Percentiles rank a stretch among this genome's conserved stretches.
Evolutionary conservation across 2,329 filamentous ascomycete species (phyloP).

Genomic region (Aspergillus pseudoglaucus): DNA sequence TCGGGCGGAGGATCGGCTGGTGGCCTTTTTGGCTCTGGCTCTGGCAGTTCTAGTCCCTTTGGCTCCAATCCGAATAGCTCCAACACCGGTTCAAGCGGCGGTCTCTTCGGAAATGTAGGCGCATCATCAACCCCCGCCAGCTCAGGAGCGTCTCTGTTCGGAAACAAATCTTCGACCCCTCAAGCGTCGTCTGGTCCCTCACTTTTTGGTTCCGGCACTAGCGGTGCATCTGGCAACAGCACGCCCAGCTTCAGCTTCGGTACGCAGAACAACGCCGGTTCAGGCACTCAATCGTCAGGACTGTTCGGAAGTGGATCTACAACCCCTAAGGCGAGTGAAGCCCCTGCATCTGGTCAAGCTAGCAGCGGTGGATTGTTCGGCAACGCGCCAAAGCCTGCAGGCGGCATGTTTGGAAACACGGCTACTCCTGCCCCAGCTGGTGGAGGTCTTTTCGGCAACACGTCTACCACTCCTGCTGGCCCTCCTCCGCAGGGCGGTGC

Average conservation of each 20-base stretch:
- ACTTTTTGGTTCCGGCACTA: constrained; percentile 16
- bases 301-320: constrained; percentile 24
- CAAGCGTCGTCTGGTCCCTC: constrained; percentile 15
- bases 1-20: constrained; percentile 29
- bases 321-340: constrained; percentile 33
- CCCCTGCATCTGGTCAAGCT: constrained; percentile 25
- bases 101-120: constrained; percentile 39
- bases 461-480: constrained; percentile 47
- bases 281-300: constrained; percentile 15
- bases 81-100: constrained; percentile 21
- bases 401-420: constrained; percentile 28
- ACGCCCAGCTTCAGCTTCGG: constrained; percentile 31
- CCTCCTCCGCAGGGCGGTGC: constrained; percentile 36
- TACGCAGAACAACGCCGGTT: constrained; percentile 17
- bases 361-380: constrained; percentile 30
- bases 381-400: constrained; percentile 17
- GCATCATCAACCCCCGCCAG: constrained; percentile 24
- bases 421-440: constrained; percentile 35
- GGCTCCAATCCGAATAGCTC: constrained; percentile 25
- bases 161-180: constrained; percentile 16
- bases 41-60: constrained; percentile 21
- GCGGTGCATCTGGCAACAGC: constrained; percentile 14
- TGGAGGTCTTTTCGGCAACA: constrained; percentile 30
- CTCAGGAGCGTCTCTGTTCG: constrained; percentile 30
- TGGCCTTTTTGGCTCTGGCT: constrained; percentile 25